Evolutionary conservation across 2,329 filamentous ascomycete species (phyloP).

Genomic region (Colletotrichum sp.): DNA sequence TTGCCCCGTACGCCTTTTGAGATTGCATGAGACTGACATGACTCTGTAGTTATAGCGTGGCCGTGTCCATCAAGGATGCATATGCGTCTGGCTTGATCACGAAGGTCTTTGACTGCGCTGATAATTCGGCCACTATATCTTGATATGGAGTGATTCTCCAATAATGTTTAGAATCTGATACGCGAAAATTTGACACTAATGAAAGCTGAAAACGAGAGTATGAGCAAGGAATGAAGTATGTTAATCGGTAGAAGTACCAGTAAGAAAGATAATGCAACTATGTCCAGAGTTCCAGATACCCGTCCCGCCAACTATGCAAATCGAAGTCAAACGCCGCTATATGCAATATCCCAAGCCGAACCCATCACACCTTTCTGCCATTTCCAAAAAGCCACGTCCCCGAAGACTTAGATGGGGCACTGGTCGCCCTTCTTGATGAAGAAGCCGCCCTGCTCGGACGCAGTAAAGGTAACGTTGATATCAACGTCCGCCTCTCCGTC

Average conservation of each 20-base stretch:
- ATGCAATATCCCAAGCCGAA: not conserved
- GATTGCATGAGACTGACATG: rapidly evolving
- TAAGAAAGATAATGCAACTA: not conserved
- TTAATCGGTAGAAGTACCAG: not conserved
- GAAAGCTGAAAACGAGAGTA: rapidly evolving
- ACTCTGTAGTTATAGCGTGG: not conserved
- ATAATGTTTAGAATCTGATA: rapidly evolving
- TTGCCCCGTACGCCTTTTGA: rapidly evolving
- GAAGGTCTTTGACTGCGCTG: not conserved
- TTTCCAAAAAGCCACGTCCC: not conserved
- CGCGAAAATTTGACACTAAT: not conserved
- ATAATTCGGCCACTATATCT: not conserved
- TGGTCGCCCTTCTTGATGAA: constrained; percentile 14
- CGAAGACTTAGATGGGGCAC: not conserved
- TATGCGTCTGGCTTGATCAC: not conserved
- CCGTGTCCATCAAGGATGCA: not conserved
- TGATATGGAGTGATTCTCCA: not conserved
- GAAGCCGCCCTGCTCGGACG: not conserved
- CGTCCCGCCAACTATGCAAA: not conserved
- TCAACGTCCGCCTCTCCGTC: not conserved
- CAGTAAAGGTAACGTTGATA: not conserved
- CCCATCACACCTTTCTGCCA: not conserved
- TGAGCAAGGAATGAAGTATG: not conserved
- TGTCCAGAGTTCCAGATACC: not conserved
- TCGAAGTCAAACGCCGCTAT: not conserved